These are phyloP conservation scores for Leccinum arenicola DNA, from an alignment of 768 basidiomycete species.

Conservation along the genomic window DNA sequence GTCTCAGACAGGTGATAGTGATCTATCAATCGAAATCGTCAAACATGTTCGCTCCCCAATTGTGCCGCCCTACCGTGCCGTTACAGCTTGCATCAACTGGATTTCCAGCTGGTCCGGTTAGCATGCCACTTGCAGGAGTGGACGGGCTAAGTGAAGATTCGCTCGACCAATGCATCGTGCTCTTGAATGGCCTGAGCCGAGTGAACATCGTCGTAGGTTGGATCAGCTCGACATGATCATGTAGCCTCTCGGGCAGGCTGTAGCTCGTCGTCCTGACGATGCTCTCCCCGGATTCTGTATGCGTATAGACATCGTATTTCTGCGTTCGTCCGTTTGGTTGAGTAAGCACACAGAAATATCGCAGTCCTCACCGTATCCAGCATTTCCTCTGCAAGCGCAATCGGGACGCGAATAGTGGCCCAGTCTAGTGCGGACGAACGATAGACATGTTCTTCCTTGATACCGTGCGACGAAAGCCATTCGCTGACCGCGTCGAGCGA, in stretches of 20 bases:
- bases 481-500: conserved; percentile 53
- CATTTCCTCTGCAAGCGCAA: conserved; percentile 63
- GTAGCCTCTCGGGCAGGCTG: conserved; percentile 58
- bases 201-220: conserved; percentile 73
- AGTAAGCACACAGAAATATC: neutral
- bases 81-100: conserved; percentile 50
- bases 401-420: conserved; percentile 57
- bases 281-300: conserved; percentile 48
- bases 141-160: neutral
- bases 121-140: conserved; percentile 12
- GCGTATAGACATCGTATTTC: conserved; percentile 64
- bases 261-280: conserved; percentile 68
- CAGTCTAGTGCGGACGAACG: conserved; percentile 70
- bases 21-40: conserved; percentile 27
- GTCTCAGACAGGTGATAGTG: conserved; percentile 51
- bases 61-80: conserved; percentile 19
- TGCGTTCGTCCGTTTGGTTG: conserved; percentile 20
- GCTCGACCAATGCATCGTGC: conserved; percentile 36
- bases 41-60: neutral
- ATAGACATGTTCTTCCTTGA: conserved; percentile 43
- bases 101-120: conserved; percentile 32
- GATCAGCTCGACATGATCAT: conserved; percentile 61
- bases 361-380: conserved; percentile 56
- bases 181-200: conserved; percentile 41
- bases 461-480: conserved; percentile 60